Percentiles rank a stretch among this genome's conserved stretches.
Evolutionary conservation across 2,329 filamentous ascomycete species (phyloP).

Genomic region (Ophiocordyceps camponoti-leonardi): DNA sequence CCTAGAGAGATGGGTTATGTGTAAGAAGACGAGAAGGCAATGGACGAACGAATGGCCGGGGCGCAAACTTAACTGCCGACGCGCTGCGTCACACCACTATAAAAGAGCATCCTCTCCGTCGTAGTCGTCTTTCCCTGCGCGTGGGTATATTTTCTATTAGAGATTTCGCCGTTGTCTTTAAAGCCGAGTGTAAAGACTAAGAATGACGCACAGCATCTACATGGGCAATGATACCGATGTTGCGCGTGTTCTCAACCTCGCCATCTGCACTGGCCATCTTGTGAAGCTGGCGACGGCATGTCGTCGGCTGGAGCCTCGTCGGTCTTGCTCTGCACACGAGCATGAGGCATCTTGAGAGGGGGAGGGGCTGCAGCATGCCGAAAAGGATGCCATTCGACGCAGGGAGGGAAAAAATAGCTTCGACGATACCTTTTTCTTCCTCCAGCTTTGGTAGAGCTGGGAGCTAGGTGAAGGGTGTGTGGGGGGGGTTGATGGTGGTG

Average conservation of each 20-base stretch:
- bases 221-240: conserved; percentile 97
- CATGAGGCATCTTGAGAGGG: background rate
- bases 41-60: background rate
- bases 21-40: background rate
- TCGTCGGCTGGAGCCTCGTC: background rate
- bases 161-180: background rate
- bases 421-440: background rate
- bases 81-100: conserved; percentile 74
- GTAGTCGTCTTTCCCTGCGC: conserved; percentile 82
- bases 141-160: background rate
- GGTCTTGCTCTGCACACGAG: background rate
- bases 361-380: background rate
- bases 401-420: background rate
- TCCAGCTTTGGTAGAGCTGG: too few relatives aligned
- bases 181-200: too few relatives aligned
- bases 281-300: background rate
- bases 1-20: conserved; percentile 27
- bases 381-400: background rate
- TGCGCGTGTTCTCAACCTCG: conserved; percentile 46
- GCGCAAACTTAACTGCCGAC: conserved; percentile 42
- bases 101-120: conserved; percentile 97
- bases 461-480: background rate
- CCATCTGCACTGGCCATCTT: conserved; percentile 2
- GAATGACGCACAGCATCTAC: conserved; percentile 59
- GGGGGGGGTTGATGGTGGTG: too few relatives aligned